phyloP scores from a whole-genome alignment of 805 yeast genomes.

The Debaryomyces hansenii region DNA sequence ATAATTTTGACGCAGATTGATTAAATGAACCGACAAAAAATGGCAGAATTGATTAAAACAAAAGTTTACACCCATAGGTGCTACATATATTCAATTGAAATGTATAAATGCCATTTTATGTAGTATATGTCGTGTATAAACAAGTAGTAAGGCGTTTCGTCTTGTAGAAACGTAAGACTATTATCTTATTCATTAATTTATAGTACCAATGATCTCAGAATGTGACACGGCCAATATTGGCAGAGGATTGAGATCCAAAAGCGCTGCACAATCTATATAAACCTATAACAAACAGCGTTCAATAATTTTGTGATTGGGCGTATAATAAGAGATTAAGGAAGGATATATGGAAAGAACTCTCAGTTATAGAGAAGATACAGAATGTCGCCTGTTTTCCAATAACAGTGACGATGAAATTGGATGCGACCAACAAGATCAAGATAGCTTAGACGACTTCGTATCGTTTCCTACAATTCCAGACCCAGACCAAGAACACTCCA shows the following conservation, averaged over 20 bases:
- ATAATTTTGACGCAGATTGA: neutral
- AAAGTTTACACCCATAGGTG: neutral
- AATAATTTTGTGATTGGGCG: neutral
- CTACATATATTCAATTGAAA: too few species aligned
- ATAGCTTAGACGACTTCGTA: conserved; percentile 28
- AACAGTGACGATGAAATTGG: conserved; percentile 15
- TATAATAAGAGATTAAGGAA: neutral
- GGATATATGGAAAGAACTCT: neutral
- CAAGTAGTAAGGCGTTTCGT: too few species aligned
- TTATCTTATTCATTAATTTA: too few species aligned
- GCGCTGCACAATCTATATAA: neutral
- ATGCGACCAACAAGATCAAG: neutral
- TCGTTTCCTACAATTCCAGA: conserved; percentile 46
- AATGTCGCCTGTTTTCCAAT: conserved; percentile 3
- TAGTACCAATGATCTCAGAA: too few species aligned
- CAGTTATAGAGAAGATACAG: neutral
- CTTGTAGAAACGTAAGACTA: too few species aligned
- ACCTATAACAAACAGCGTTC: neutral
- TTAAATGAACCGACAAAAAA: neutral
- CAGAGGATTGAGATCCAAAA: neutral
- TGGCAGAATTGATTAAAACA: neutral
- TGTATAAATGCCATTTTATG: too few species aligned
- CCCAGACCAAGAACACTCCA: conserved; percentile 35
- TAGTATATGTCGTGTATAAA: too few species aligned
- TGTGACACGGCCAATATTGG: neutral